Base-by-base conservation (phyloP, 169 alveolate species). In the Plasmodium chabaudi region DNA sequence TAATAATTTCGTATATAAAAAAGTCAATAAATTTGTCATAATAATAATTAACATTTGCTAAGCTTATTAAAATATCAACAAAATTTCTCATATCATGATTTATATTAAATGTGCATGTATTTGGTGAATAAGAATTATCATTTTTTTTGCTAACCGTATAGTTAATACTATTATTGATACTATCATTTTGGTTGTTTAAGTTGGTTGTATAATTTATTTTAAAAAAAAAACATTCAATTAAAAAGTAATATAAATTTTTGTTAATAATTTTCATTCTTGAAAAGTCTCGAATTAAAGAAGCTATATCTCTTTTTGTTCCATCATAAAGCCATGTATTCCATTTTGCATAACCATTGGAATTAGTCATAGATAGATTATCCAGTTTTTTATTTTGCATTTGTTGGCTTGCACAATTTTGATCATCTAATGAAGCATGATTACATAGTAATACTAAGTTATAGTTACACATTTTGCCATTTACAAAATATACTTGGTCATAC, bases 241-340 rank as follows among this genome's bases (percentile, higher is more conserved):
- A 59, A 15, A 57, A 27, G 17, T 55, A 23, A 57, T 77, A 77
- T 39, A 77, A 55, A 13, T 63, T 63, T 19, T 42, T 15, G 51
- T 77, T 64, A 46, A 42, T 49, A 68, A 77, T 39, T 15, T 39
- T 27, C 56, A 77, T 49, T 34, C 88, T 61, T 25, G 88, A 77
- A 56, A 77, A 63, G 51, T 77, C 88, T 55, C 88, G 57, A 42
- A 77, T 42, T 7, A 77, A 55, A 15, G 88, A 77, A 5, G 88
- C 34, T 42, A 77, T 64, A 9, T 77, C 88, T 63, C 88, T 49
- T 64, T 10, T 56, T 15, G 53, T 63, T 4, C 70, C 88, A 19
- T 51, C 15, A 17, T 63, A 4, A 1, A 77, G 63, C 88, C 88
- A 77, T 9, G 25, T 47, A 60, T 65, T 74, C 17, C 87, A 72